Conservation (phyloP, 2,329 filamentous ascomycete species). For the Alternaria panax region DNA sequence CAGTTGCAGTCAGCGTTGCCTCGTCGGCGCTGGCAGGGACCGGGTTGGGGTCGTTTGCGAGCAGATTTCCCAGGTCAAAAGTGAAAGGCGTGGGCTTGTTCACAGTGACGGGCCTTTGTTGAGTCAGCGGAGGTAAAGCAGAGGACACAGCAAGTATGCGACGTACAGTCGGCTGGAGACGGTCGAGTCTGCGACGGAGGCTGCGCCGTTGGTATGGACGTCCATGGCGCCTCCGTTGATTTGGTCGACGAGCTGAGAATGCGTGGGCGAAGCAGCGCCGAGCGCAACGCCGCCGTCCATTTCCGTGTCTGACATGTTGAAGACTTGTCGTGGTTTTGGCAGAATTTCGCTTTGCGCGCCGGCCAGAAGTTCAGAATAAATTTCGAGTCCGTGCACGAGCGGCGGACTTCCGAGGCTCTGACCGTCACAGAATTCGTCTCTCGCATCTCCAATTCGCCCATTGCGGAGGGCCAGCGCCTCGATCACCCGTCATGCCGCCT, state of each 20-base stretch:
- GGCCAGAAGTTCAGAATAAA: constrained; percentile 21
- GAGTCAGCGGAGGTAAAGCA: background rate
- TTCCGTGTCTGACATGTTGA: constrained; percentile 37
- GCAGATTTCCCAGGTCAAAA: constrained; percentile 88
- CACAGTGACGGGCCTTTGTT: constrained; percentile 43
- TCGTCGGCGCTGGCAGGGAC: constrained; percentile 69
- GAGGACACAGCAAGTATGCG: constrained; percentile 9
- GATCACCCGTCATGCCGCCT: constrained; percentile 38
- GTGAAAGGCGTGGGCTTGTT: constrained; percentile 87
- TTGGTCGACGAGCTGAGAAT: constrained; percentile 38
- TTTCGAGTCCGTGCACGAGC: constrained; percentile 28
- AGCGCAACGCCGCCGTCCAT: constrained; percentile 43
- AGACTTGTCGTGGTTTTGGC: background rate
- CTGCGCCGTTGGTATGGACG: constrained; percentile 35
- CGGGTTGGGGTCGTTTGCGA: constrained; percentile 88
- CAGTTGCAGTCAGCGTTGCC: constrained; percentile 72
- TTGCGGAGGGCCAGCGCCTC: constrained; percentile 39
- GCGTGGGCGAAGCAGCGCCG: constrained; percentile 27
- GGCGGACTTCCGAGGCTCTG: constrained; percentile 38
- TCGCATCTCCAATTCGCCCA: constrained; percentile 31
- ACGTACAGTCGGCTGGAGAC: constrained; percentile 42
- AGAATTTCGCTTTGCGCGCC: constrained; percentile 4
- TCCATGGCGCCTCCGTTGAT: constrained; percentile 47
- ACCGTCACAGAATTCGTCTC: constrained; percentile 23
- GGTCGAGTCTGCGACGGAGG: constrained; percentile 45